Conservation (phyloP, 2,329 filamentous ascomycete genomes). For the Apiospora malaysiana region DNA sequence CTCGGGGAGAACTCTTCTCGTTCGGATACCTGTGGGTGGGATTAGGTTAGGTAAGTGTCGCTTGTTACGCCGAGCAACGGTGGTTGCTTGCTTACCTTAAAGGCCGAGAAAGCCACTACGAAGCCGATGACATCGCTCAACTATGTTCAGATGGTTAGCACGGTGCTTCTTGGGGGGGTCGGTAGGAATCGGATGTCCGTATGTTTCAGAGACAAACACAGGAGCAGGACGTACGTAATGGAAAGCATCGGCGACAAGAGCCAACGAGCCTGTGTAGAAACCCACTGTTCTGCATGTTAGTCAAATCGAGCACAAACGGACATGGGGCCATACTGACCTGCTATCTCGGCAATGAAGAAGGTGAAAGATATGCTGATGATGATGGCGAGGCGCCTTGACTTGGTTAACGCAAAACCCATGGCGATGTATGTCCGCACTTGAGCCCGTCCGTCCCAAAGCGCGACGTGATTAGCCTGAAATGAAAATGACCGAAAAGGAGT, state of each 20-base stretch:
- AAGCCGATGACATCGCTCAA: constrained; percentile 75
- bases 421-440: not conserved
- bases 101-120: constrained; percentile 67
- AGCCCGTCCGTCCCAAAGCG: not conserved
- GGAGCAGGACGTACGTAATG: constrained; percentile 65
- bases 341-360: constrained; percentile 60
- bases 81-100: constrained; percentile 54
- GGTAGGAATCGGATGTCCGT: not conserved
- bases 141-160: constrained; percentile 29
- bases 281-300: constrained; percentile 29
- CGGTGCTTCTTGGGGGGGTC: not conserved
- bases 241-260: constrained; percentile 78
- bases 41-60: not conserved
- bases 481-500: not conserved
- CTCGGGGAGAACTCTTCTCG: constrained; percentile 59
- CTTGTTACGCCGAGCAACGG: not conserved
- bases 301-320: not conserved
- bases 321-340: constrained; percentile 21
- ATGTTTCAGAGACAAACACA: constrained; percentile 43
- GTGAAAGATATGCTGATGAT: constrained; percentile 54
- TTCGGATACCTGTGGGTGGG: constrained; percentile 58
- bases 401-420: not conserved
- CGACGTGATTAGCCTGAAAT: not conserved
- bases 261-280: constrained; percentile 68
- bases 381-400: constrained; percentile 4